Evolutionary conservation across 352 stramenopile species (phyloP), one percentile per base, ranked within the genome.

Genomic region (Globisporangium parvum): DNA sequence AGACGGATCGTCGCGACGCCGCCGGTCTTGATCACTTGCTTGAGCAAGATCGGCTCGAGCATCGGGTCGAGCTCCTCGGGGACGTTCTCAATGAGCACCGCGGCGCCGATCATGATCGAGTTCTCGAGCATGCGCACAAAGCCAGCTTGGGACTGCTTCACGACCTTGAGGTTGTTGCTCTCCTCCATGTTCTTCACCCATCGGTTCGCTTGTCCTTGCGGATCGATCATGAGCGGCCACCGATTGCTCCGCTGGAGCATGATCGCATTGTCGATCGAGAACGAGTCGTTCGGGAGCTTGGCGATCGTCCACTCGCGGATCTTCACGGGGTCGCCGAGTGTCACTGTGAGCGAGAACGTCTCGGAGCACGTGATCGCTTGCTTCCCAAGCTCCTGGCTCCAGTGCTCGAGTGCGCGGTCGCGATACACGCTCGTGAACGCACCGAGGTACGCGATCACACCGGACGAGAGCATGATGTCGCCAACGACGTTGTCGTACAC

Each of bases 201-300:
- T 24, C 88, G 82, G 62, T 97, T 98, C 0, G 93, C 93, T 59
- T 98, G 94, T 0, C 89, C 93, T 62, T 98, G 92, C 0, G 94
- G 95, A 40, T 98, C 95, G 48, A 98, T 98, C 92, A 98, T 97
- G n/a, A 98, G 72, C 10, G 95, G 95, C 92, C 93, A 98, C 2
- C 91, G 83, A 59, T 96, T 97, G 53, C 73, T 93, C 14, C 80
- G 69, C 35, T 90, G 80, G 15, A 98, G 60, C 80, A 98, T 97
- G 64, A 98, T 97, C 12, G 78, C 93, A 57, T 98, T 98, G 55
- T 98, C 93, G 44, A 98, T 97, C 48, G 80, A 96, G 56, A 98
- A 98, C 11, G 82, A 91, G 66, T 98, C 94, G 55, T 96, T 98
- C 6, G 95, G 95, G 8, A 98, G 73, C 60, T 96, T 96, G n/a